phyloP scores from a whole-genome alignment of 306 rosid genomes.

The Lathyrus aphaca region DNA sequence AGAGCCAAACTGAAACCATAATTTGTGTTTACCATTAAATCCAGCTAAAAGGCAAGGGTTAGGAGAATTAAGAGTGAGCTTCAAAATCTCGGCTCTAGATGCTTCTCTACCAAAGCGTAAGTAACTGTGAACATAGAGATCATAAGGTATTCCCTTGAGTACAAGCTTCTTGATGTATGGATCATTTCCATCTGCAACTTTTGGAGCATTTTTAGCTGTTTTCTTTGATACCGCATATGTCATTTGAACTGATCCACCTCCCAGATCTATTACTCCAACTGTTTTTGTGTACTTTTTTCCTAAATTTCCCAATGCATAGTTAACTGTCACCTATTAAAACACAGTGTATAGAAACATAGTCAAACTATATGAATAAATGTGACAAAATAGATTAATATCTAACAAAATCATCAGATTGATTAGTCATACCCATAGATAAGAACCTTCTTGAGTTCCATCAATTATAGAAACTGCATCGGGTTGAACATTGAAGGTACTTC shows the following conservation, averaged over 20 bases:
- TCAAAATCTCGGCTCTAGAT: constrained; percentile 76
- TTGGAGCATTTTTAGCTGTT: constrained; percentile 65
- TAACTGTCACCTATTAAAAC: constrained; percentile 60
- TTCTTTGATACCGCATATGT: constrained; percentile 73
- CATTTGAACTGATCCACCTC: constrained; percentile 95
- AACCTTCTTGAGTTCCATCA: constrained; percentile 83
- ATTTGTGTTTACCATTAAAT: constrained; percentile 15
- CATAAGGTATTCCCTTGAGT: constrained; percentile 57
- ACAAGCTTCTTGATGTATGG: constrained; percentile 56
- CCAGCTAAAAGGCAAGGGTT: constrained; percentile 55
- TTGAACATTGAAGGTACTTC: constrained; percentile 48
- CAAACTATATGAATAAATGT: background rate
- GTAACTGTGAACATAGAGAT: constrained; percentile 86
- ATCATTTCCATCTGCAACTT: constrained; percentile 51
- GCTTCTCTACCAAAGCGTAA: constrained; percentile 69
- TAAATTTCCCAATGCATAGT: constrained; percentile 67
- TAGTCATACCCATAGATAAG: constrained; percentile 66
- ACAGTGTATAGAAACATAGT: background rate
- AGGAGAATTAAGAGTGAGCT: constrained; percentile 47
- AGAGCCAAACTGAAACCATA: background rate
- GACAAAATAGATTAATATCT: background rate
- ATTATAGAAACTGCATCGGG: constrained; percentile 55
- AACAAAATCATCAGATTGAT: background rate
- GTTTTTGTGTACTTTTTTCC: constrained; percentile 60
- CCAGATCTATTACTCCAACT: constrained; percentile 83